Evolutionary conservation across 2,329 filamentous ascomycete genomes (phyloP).

Genomic region (Bipolaris zeicola): DNA sequence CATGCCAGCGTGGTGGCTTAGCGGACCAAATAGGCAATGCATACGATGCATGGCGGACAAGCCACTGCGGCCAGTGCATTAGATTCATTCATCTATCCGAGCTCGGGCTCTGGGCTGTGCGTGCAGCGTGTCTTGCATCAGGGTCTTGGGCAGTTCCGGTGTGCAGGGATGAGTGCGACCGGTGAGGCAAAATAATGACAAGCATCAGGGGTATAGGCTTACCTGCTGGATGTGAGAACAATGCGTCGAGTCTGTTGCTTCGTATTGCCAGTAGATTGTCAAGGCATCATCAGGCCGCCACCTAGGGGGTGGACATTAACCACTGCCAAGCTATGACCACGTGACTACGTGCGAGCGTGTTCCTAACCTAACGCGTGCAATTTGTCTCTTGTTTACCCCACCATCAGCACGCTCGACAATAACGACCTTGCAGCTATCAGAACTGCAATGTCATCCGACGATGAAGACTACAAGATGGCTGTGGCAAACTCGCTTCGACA

Average conservation of each 20-base stretch:
- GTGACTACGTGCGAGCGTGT: slow-evolving; percentile 32
- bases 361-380: neutral
- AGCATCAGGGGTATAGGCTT: neutral
- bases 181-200: neutral
- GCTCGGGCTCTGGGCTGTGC: too few relatives aligned
- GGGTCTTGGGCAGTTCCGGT: too few relatives aligned
- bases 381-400: neutral
- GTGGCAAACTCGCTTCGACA: slow-evolving; percentile 38
- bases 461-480: slow-evolving; percentile 37
- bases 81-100: too few relatives aligned
- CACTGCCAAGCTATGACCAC: slow-evolving; percentile 17
- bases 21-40: too few relatives aligned
- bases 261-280: neutral
- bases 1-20: too few relatives aligned
- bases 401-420: slow-evolving; percentile 6
- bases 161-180: too few relatives aligned
- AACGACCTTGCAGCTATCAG: neutral
- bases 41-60: too few relatives aligned
- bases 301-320: neutral
- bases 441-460: slow-evolving; percentile 33
- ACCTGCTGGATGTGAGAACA: neutral
- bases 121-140: too few relatives aligned
- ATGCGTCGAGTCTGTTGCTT: neutral
- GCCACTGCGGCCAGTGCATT: too few relatives aligned
- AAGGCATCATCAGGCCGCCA: neutral